Conservation (phyloP, 164 flowering plant species). For the Piper betle region DNA sequence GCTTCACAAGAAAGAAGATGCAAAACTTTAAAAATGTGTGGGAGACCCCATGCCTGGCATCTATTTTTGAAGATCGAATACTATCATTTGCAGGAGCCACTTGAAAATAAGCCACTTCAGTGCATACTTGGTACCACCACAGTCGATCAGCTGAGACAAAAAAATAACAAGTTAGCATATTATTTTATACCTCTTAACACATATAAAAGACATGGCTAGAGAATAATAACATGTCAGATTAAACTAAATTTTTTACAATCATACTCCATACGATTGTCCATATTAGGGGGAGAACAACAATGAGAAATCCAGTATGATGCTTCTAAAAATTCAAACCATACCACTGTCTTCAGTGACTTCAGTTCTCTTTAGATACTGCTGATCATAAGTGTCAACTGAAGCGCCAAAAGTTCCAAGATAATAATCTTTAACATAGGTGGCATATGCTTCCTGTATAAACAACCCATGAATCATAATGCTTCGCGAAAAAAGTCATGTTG, state of each 20-base stretch:
- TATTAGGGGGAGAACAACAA: not conserved
- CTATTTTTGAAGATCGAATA: slow-evolving; percentile 65
- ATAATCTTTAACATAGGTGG: slow-evolving; percentile 63
- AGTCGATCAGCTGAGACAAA: slow-evolving; percentile 32
- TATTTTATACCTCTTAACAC: not conserved
- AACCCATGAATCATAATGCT: not conserved
- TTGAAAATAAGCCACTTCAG: slow-evolving; percentile 97
- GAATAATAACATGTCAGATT: not conserved
- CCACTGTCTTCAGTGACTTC: slow-evolving; percentile 23
- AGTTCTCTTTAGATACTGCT: slow-evolving; percentile 47
- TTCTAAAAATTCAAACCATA: slow-evolving; percentile 1
- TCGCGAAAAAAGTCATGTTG: too few species aligned
- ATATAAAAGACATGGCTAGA: not conserved
- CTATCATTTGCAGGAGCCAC: slow-evolving; percentile 90
- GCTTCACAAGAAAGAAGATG: not conserved
- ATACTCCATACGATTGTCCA: not conserved
- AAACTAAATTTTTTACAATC: too few species aligned
- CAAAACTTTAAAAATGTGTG: not conserved
- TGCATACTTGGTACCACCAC: slow-evolving; percentile 99
- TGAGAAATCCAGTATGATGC: not conserved
- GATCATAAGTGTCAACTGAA: slow-evolving; percentile 47
- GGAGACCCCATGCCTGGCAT: slow-evolving; percentile 40
- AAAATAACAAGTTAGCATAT: not conserved
- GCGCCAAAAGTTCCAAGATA: slow-evolving; percentile 38
- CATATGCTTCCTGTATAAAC: slow-evolving; percentile 64